Base-by-base conservation (phyloP, 164 flowering plant species). In the Hamamelis virginiana region DNA sequence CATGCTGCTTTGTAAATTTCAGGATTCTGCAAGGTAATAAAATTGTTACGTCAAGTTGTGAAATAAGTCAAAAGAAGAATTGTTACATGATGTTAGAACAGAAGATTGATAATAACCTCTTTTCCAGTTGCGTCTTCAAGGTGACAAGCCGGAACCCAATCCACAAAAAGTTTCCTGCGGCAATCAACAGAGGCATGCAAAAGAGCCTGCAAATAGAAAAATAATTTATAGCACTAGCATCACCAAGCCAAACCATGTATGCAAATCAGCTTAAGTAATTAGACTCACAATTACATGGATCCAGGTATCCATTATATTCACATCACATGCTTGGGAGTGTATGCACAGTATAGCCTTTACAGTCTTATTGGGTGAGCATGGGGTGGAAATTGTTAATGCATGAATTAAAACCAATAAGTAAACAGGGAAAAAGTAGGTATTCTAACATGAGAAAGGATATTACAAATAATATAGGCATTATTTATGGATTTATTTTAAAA, bases 71-170 rank as follows among this genome's bases (percentile, higher is more conserved):
- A 63, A 47, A 58, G 9, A 44, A 23, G 38, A 55, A 12, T 14
- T 16, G 11, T 26, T 16, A 25, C 58, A 41, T 21, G 28, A 33
- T 18, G 18, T 11, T 5, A 25, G 41, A 53, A 59, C 25, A 19
- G 19, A 25, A 28, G 10, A 52, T 16, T 26, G 66, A 52, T 14
- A 69, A 25, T 61, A 51, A 90, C 98, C 90, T 93, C 88, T 67
- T 68, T 72, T 13, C 80, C 79, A 60, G 92, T 84, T 60, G 76
- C 77, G 69, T 77, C 84, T 84, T 93, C 98, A 74, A 93, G 97
- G 69, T 93, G 97, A 69, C 82, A 70, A 45, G 98, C 86, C 25
- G 97, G 76, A 76, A 93, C 86, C 94, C 97, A 93, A 59, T 89
- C 88, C 15, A 93, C 75, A 59, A 83, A 45, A 38, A 93, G 86